These are phyloP conservation scores for Penicillium corylophilum DNA, from an alignment of 2,329 filamentous ascomycete species.

Conservation along the genomic window DNA sequence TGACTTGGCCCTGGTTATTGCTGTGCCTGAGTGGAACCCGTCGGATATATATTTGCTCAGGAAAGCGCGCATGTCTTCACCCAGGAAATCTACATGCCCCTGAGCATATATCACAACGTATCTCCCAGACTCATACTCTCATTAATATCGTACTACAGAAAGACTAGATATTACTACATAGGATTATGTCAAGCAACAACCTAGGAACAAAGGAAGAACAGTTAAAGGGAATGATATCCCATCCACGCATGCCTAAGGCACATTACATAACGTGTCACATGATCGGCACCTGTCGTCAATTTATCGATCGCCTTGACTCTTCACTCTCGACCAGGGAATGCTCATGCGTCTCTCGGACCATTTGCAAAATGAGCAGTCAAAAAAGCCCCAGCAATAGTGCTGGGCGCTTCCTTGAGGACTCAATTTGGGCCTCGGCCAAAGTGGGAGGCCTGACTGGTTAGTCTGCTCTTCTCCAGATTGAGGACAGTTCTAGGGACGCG, in stretches of 20 bases:
- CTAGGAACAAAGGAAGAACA: background rate
- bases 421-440: conserved; percentile 50
- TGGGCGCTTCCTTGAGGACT: conserved; percentile 14
- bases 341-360: conserved; percentile 6
- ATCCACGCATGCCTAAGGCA: no score
- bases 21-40: no score
- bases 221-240: background rate
- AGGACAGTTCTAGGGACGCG: background rate
- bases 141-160: no score
- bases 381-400: conserved; percentile 12
- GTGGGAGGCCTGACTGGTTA: conserved; percentile 61
- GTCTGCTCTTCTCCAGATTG: conserved; percentile 23
- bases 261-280: conserved; percentile 19
- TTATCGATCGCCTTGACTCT: conserved; percentile 2
- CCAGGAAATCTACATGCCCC: no score
- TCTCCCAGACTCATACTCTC: no score
- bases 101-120: no score
- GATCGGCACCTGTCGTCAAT: conserved; percentile 4
- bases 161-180: no score
- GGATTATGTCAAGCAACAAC: no score
- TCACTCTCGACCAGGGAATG: background rate
- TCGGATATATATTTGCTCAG: no score
- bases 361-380: conserved; percentile 30
- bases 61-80: no score
- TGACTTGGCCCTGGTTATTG: no score